Percentiles rank a stretch among this genome's conserved stretches.
phyloP scores from a whole-genome alignment of 495 filamentous ascomycete species.

The Lindgomyces ingoldianus region DNA sequence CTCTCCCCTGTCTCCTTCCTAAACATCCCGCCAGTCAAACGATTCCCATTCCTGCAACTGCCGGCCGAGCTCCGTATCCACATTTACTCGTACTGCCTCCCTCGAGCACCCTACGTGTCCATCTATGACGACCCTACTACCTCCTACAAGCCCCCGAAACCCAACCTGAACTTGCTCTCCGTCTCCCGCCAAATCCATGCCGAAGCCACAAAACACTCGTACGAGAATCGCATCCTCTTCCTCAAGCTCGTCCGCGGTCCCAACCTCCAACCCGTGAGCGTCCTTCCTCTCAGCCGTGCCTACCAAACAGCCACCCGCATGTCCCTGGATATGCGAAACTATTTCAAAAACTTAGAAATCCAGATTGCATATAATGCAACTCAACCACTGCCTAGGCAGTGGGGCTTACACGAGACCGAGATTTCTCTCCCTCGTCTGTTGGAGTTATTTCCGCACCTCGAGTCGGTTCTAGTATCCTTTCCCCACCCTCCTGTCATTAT shows the following conservation, averaged over 20 bases:
- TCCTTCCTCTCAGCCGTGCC: background rate
- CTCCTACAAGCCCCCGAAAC: background rate
- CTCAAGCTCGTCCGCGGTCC: background rate
- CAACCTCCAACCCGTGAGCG: background rate
- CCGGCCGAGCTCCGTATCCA: background rate
- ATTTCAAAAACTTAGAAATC: background rate
- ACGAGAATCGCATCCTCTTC: background rate
- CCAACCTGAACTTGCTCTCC: background rate
- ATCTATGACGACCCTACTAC: background rate
- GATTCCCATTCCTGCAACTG: background rate
- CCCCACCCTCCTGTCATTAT: no score
- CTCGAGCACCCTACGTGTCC: background rate
- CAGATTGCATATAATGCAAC: background rate
- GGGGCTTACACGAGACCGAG: no score
- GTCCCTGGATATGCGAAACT: background rate
- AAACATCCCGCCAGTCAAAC: no score
- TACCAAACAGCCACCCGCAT: background rate
- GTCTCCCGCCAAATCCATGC: background rate
- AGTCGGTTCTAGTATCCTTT: no score
- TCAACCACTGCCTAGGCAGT: no score
- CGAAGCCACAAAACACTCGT: conserved; percentile 1
- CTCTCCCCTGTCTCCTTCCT: no score
- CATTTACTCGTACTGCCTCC: background rate
- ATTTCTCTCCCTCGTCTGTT: no score
- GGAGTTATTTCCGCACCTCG: no score